Evolutionary conservation across 2,329 filamentous ascomycete species (phyloP), one percentile per base, ranked within the genome.

Genomic region (Neodidymelliopsis sp.): DNA sequence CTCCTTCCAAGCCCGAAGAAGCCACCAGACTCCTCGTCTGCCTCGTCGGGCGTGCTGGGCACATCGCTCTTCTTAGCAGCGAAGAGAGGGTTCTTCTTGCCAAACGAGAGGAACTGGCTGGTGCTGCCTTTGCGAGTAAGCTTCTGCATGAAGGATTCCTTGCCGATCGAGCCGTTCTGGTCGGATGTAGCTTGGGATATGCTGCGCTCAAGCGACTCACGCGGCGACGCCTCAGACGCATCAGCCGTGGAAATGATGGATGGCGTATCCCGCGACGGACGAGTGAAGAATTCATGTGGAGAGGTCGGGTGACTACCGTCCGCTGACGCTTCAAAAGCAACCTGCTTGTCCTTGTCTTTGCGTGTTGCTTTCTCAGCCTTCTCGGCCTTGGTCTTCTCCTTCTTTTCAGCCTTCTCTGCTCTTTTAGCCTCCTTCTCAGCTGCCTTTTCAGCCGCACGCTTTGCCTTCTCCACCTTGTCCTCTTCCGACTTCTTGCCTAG

Each of bases 131-230:
- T 81, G 42, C 78, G 74, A 4, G 73, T 74, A 28, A 81, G 70
- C 52, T 79, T 79, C 50, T 75, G 72, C 76, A 80, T 79, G 57
- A 80, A 77, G 2, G 70, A 72, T 38, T 79, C 77, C 43, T 75
- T 78, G 49, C 74, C 72, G 13, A 69, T 51, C 2, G 69, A 63
- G 36, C 64, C 59, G 30, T 67, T 53, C 25, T 54, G 63, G 13
- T 75, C 71, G 0, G 71, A 72, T 2, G 67, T 62, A 0, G 70
- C 69, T 29, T 75, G 71, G 5, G 71, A 74, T 4, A 69, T 54
- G 10, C 69, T 66, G 15, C 70, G 70, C 31, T 77, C 75, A 11
- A 76, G 67, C 6, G 67, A 72, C 35, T 74, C 70, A 37, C 74
- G 72, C 18, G 75, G 70, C 3, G 66, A 72, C 1, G 63, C 58